Evolutionary conservation across 768 basidiomycete genomes (phyloP).

Genomic region (Pisolithus albus): DNA sequence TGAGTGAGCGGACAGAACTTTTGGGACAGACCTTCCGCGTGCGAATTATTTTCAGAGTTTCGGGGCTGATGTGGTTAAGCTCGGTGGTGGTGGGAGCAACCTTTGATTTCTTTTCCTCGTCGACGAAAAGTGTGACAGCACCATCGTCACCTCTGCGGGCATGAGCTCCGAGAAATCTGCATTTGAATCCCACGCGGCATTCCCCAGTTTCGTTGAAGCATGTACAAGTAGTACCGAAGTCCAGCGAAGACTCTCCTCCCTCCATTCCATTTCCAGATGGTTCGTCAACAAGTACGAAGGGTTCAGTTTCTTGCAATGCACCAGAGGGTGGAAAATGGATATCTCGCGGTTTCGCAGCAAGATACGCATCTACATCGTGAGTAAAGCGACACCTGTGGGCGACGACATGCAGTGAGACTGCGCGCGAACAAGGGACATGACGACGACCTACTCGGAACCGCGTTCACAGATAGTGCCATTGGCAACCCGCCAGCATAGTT

Average conservation of each 20-base stretch:
- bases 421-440: not conserved
- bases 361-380: conserved; percentile 73
- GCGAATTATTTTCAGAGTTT: conserved; percentile 54
- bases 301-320: conserved; percentile 39
- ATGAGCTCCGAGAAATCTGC: conserved; percentile 84
- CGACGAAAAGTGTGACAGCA: conserved; percentile 36
- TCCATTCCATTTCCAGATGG: not conserved
- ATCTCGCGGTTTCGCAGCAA: conserved; percentile 69
- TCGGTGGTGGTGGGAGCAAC: conserved; percentile 47
- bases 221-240: conserved; percentile 19
- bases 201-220: conserved; percentile 23
- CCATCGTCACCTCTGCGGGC: conserved; percentile 43
- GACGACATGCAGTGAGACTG: not conserved
- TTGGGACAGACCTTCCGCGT: conserved; percentile 52
- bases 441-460: conserved; percentile 49
- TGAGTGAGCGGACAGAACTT: not conserved
- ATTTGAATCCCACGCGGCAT: conserved; percentile 65
- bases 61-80: conserved; percentile 58
- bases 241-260: conserved; percentile 10
- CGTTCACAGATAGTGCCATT: conserved; percentile 64
- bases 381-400: conserved; percentile 61
- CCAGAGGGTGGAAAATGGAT: conserved; percentile 48
- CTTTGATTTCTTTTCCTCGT: conserved; percentile 54
- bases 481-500: conserved; percentile 79
- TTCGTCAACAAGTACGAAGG: conserved; percentile 38